Base-by-base conservation (phyloP, 2,329 filamentous ascomycete species). In the Venturia nashicola region DNA sequence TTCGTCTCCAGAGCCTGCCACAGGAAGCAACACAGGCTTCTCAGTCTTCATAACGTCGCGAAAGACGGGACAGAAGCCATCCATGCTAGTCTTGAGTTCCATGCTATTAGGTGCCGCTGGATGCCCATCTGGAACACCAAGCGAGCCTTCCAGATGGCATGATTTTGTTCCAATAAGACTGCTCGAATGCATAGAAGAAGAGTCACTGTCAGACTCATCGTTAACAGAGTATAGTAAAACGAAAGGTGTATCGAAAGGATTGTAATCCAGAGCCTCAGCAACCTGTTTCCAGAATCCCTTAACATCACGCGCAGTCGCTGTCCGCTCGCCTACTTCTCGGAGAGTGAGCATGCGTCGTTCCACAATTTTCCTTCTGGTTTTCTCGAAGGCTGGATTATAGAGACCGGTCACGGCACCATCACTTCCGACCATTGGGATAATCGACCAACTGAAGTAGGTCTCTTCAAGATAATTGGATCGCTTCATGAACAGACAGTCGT, bases 361-460 rank as follows among this genome's bases (percentile, higher is more conserved):
- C 2, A 87, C 89, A 66, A 94, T 85, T 70, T 89, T 90, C 23
- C 89, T 82, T 27, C 88, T 77, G 1, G 90, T 94, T 70, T 91
- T 91, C 68, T 94, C 90, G 68, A 92, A 93, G 0, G 86, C 83
- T 2, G 89, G 89, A 70, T 92, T 92, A 72, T 91, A 92, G 0
- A 93, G 74, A 1, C 88, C 89, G 66, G 89, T 84, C 8, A 92
- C 87, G 14, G 83, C 83, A 2, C 90, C 90, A 65, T 91, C 86
- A 46, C 82, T 80, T 3, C 89, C 89, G 1, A 93, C 83, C 66
- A 93, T 79, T 0, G 90, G 90, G 34, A 93, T 87, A 51, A 93
- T 85, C 1, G 86, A 89, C 89, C 89, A 93, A 14, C 87, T 89
- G 72, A 93, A 93, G 71, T 89, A 93, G 0, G 88, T 86, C 71